Percentiles rank a stretch among this genome's conserved stretches.
Evolutionary conservation across 192 early-diverging fungal genomes (phyloP).

Genomic region (Coemansia sp.): DNA sequence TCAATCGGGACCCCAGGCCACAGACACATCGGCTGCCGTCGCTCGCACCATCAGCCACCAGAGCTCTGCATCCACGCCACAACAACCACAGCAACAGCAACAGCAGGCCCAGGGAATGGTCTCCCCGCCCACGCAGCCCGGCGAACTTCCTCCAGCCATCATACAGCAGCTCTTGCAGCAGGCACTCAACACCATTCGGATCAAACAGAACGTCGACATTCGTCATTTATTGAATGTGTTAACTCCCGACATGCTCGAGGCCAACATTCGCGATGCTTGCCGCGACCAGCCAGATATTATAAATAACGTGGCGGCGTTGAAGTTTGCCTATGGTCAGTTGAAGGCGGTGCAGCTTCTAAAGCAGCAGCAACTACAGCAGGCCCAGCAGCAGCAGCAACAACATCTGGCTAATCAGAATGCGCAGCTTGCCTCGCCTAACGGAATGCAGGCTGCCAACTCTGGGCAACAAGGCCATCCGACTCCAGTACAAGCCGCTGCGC

Average conservation of each 20-base stretch:
- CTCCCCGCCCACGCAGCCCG: slow-evolving; percentile 33
- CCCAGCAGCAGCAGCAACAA: slow-evolving; percentile 15
- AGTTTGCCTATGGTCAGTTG: slow-evolving; percentile 21
- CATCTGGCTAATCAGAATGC: slow-evolving; percentile 20
- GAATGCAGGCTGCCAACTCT: background rate
- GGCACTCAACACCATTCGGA: slow-evolving; percentile 9
- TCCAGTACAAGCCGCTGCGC: slow-evolving; percentile 11
- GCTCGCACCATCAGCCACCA: slow-evolving; percentile 11
- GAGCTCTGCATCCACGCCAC: background rate
- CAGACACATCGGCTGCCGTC: background rate
- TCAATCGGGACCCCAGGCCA: background rate
- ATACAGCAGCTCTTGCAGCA: slow-evolving; percentile 22
- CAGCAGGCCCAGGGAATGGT: slow-evolving; percentile 1
- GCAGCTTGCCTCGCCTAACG: slow-evolving; percentile 19
- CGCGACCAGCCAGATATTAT: slow-evolving; percentile 37
- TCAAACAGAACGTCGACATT: slow-evolving; percentile 27
- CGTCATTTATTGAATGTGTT: slow-evolving; percentile 21
- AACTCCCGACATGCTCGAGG: slow-evolving; percentile 37
- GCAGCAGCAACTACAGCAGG: slow-evolving; percentile 16
- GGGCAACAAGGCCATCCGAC: slow-evolving; percentile 3
- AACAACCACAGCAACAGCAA: slow-evolving; percentile 14
- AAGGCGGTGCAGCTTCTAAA: slow-evolving; percentile 17
- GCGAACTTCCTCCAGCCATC: background rate
- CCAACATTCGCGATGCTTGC: slow-evolving; percentile 29
- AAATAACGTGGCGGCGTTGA: slow-evolving; percentile 16